These are phyloP conservation scores for Vitis cinerea DNA, from an alignment of 164 flowering plant genomes.

Conservation along the genomic window DNA sequence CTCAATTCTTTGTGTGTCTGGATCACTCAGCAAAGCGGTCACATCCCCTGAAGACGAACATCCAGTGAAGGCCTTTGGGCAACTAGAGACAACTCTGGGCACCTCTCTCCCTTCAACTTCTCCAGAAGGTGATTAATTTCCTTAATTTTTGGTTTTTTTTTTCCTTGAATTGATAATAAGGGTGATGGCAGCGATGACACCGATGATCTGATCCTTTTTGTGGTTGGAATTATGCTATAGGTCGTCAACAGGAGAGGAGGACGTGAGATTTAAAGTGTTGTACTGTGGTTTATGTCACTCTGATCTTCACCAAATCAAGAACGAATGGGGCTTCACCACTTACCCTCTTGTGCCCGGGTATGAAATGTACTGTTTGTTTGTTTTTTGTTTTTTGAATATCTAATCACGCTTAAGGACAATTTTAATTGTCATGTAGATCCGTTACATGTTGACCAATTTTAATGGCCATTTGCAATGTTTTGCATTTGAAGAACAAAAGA, in stretches of 20 bases:
- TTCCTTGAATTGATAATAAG: too few species aligned
- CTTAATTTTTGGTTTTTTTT: too few species aligned
- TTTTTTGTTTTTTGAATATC: too few species aligned
- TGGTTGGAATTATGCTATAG: slow-evolving; percentile 7
- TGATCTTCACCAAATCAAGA: slow-evolving; percentile 26
- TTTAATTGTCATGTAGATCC: too few species aligned
- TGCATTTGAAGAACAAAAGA: too few species aligned
- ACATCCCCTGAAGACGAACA: slow-evolving; percentile 17
- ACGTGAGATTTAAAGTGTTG: slow-evolving; percentile 28
- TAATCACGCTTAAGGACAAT: too few species aligned
- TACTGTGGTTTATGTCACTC: slow-evolving; percentile 35
- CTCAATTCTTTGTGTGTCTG: too few species aligned
- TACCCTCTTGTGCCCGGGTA: slow-evolving; percentile 38
- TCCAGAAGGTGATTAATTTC: slow-evolving; percentile 38
- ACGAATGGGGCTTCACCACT: slow-evolving; percentile 24
- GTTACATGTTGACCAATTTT: too few species aligned
- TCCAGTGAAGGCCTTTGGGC: slow-evolving; percentile 50
- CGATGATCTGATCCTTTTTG: too few species aligned
- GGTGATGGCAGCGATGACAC: too few species aligned
- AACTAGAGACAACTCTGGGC: slow-evolving; percentile 37
- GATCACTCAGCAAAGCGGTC: background rate
- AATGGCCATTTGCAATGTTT: too few species aligned
- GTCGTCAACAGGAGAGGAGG: slow-evolving; percentile 29
- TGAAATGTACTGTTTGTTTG: background rate
- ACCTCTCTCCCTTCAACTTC: slow-evolving; percentile 49